Base-by-base conservation (phyloP, 306 rosid genomes). In the Canavalia gladiata region DNA sequence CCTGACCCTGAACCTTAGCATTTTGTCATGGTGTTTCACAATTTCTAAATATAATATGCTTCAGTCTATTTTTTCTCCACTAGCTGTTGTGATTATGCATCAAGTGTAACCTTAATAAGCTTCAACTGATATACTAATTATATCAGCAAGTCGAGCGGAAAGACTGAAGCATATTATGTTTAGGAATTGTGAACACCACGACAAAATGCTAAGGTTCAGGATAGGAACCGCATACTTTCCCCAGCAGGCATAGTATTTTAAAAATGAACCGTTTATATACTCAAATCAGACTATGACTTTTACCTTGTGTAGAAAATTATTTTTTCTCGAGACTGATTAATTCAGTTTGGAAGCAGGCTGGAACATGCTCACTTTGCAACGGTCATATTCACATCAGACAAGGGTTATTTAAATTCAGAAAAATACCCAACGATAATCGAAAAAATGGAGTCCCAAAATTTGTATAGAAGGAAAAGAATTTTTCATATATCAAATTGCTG, bases 401-500 rank as follows among this genome's bases (percentile, higher is more conserved):
- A 54, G 45, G 47, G 54, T 81, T 54, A 52, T 30, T 66, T 42
- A 37, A 47, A 50, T 35, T 68, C 49, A 4, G 37, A 33, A 69
- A 34, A 75, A 77, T 45, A 52, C 59, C 31, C 63, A 55, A 84
- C 59, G 49, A 54, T 39, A 51, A 60, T 39, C 74, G 72, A 30
- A 72, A 42, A 7, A 59, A 54, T 59, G 46, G 76, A 64, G 67
- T 49, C 52, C 81, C 88, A 78, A 81, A 87, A 74, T 72, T 78
- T 74, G 81, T 42, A 49, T 51, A 34, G 58, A 9, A 45, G 34
- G 55, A 84, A 72, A 45, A 58, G 2, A 68, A 74, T 25, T 11
- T 72, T 69, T 78, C 79, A 75, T 71, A 67, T 71, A 65, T 85
- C 80, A 80, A 82, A 54, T 80, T 59, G 75, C 87, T 66, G 72